These are phyloP conservation scores for Thyridium curvatum DNA, from an alignment of 2,329 filamentous ascomycete genomes.

Conservation along the genomic window DNA sequence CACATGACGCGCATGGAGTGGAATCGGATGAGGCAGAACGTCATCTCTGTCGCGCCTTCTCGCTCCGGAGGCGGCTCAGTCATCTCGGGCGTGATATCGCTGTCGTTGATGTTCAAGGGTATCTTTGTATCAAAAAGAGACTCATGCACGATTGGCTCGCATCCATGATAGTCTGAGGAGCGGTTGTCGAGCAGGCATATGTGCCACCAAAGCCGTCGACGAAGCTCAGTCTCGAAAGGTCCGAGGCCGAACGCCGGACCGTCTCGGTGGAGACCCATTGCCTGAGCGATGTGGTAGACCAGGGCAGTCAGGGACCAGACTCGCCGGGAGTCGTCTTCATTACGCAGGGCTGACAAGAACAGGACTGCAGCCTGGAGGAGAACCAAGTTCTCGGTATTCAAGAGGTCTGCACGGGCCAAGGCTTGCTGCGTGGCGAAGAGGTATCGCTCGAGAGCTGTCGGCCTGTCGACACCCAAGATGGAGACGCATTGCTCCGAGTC, in stretches of 20 bases:
- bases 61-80: slow-evolving; percentile 34
- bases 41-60: slow-evolving; percentile 44
- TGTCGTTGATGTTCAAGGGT: slow-evolving; percentile 47
- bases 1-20: slow-evolving; percentile 19
- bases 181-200: slow-evolving; percentile 48
- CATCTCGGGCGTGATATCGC: slow-evolving; percentile 35
- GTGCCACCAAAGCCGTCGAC: slow-evolving; percentile 53
- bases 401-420: slow-evolving; percentile 49
- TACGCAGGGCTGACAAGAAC: slow-evolving; percentile 41
- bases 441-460: slow-evolving; percentile 18
- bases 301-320: slow-evolving; percentile 56
- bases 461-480: slow-evolving; percentile 2
- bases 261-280: slow-evolving; percentile 44
- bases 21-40: slow-evolving; percentile 28
- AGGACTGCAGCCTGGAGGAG: slow-evolving; percentile 52
- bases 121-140: slow-evolving; percentile 38
- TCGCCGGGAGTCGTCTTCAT: slow-evolving; percentile 37
- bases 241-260: slow-evolving; percentile 36
- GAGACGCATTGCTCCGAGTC: slow-evolving; percentile 36
- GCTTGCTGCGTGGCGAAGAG: slow-evolving; percentile 45
- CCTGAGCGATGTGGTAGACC: slow-evolving; percentile 42
- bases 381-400: slow-evolving; percentile 46
- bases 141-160: slow-evolving; percentile 31
- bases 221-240: slow-evolving; percentile 52
- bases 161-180: slow-evolving; percentile 45